Percentiles rank a stretch among this genome's conserved stretches.
Evolutionary conservation across 2,329 filamentous ascomycete species (phyloP).

Genomic region (Microcyclosporella mali): DNA sequence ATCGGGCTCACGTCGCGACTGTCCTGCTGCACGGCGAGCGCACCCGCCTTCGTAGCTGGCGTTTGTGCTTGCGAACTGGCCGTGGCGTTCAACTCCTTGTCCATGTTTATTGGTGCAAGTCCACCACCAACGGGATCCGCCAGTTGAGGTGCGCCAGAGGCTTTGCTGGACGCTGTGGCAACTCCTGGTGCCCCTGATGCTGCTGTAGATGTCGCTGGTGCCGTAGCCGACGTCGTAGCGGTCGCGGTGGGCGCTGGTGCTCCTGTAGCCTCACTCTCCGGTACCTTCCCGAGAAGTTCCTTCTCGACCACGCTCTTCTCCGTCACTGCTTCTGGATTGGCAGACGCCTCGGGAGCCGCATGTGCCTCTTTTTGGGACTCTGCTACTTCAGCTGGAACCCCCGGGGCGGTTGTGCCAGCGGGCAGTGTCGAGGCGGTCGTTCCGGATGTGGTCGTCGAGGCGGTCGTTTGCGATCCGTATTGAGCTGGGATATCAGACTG

Average conservation of each 20-base stretch:
- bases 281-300: constrained; percentile 61
- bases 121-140: constrained; percentile 22
- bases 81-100: constrained; percentile 34
- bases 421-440: background rate
- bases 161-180: constrained; percentile 9
- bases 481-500: too few relatives aligned
- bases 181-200: too few relatives aligned
- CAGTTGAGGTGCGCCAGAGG: constrained; percentile 27
- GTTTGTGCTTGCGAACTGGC: constrained; percentile 21
- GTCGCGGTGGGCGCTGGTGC: constrained; percentile 40
- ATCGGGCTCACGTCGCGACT: constrained; percentile 40
- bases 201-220: constrained; percentile 21
- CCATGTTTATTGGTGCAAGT: constrained; percentile 22
- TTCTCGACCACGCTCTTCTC: constrained; percentile 71
- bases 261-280: constrained; percentile 36
- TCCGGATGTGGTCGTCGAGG: background rate
- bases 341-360: constrained; percentile 63
- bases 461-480: too few relatives aligned
- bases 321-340: constrained; percentile 59
- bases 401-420: constrained; percentile 8
- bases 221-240: constrained; percentile 33
- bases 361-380: constrained; percentile 28
- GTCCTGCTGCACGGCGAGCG: constrained; percentile 19
- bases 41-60: constrained; percentile 7
- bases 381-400: constrained; percentile 25